A percentile compares a stretch with the other conserved stretches of the same genome.
phyloP scores from a whole-genome alignment of 495 filamentous ascomycete genomes.

The Astrothelium subdiscretum region DNA sequence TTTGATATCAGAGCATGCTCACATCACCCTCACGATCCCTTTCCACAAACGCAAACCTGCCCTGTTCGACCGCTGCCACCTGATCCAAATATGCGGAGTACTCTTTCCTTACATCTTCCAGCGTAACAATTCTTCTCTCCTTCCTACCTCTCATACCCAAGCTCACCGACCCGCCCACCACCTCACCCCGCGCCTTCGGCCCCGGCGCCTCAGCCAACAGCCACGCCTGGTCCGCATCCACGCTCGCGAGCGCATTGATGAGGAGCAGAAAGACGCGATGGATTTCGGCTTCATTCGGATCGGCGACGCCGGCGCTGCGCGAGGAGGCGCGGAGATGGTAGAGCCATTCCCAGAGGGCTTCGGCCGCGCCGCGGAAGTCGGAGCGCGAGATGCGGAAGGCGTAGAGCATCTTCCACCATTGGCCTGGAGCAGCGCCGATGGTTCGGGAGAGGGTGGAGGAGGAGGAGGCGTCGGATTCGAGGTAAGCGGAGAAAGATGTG shows the following conservation, averaged over 20 bases:
- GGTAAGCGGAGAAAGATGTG: conserved; percentile 69
- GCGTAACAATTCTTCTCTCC: conserved; percentile 56
- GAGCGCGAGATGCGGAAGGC: conserved; percentile 72
- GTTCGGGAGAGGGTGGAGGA: background rate
- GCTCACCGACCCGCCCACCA: conserved; percentile 6
- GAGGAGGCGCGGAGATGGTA: conserved; percentile 40
- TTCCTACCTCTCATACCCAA: conserved; percentile 12
- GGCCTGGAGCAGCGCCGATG: background rate
- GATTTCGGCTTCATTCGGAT: conserved; percentile 43
- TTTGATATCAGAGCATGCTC: background rate
- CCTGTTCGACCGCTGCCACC: conserved; percentile 47
- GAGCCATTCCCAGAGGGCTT: conserved; percentile 58
- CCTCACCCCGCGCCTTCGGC: conserved; percentile 29
- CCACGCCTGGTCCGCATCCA: conserved; percentile 70
- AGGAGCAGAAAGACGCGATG: conserved; percentile 61
- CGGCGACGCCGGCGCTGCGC: conserved; percentile 46
- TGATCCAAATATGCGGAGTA: conserved; percentile 83
- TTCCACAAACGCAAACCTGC: conserved; percentile 48
- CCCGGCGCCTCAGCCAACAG: conserved; percentile 43
- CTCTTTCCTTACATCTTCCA: conserved; percentile 71
- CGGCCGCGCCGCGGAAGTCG: conserved; percentile 82
- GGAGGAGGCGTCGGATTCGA: conserved; percentile 30
- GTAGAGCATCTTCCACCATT: conserved; percentile 47
- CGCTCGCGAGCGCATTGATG: conserved; percentile 79
- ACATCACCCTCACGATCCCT: conserved; percentile 14